Base-by-base conservation (phyloP, 2,329 filamentous ascomycete genomes). In the Thielaviopsis musarum region DNA sequence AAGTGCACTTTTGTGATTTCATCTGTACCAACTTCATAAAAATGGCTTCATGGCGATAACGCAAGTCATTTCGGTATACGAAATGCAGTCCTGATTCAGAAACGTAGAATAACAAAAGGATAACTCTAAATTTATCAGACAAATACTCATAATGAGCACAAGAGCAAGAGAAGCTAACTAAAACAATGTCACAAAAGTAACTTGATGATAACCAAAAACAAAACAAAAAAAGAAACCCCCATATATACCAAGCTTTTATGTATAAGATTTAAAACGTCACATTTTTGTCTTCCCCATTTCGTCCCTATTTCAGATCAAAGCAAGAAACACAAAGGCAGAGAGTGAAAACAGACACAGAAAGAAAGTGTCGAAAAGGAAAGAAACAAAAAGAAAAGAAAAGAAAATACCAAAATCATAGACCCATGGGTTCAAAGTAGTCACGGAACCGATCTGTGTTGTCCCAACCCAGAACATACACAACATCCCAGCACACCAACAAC, bases 401-500 rank as follows among this genome's bases (percentile, higher is more conserved):
- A 6, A 15, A 53, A 28, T 28, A 53, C n/a, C 19, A 53, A 58
- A 12, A 48, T 48, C 59, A 68, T 28, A 72, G 63, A 9, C 69
- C 70, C 0, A 74, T 71, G 1, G 77, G 77, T 64, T 72, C 70
- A 66, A 86, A 91, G 66, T 91, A 93, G 63, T 84, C 83, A 67
- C 74, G 78, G 65, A 93, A 91, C 2, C 84, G 76, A 66, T 84
- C 80, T 63, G 80, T 75, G 0, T 73, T 72, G 60, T 85, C 76
- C 72, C 90, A 78, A 1, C 75, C 77, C 62, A 88, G 74, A 56
- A 84, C 79, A 63, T 81, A 78, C 22, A 94, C 78, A 19, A 91
- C 81, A 65, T 82, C 80, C 74, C 90, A 91, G 67, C 88, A 95
- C 58, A 78, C 77, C 67, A 95, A 83, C 61, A 96, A 69, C 65